Evolutionary conservation across 495 filamentous ascomycete genomes (phyloP), one percentile per base, ranked within the genome.

Genomic region (Daldinia childiae): DNA sequence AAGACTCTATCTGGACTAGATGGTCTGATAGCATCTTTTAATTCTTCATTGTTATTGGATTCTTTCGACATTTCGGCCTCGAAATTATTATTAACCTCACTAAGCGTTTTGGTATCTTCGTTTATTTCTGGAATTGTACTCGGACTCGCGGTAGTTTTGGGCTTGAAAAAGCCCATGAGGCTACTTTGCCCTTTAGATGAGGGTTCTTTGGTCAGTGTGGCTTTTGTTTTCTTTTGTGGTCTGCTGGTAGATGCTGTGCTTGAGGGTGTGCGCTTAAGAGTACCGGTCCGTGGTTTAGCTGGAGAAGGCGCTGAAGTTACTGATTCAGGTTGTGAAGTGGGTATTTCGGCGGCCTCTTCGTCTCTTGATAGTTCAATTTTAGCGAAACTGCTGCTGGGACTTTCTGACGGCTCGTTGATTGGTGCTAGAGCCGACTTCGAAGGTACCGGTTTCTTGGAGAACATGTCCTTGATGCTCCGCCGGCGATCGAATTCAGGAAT

Each of bases 391-490:
- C 50, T 19, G 15, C 29, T 71, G 66, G 48, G 12, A 21, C 39
- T 66, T 26, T 54, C 51, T 12, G 74, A 67, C 15, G 64, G 24
- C 27, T 76, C 72, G 34, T 52, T 72, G 32, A 68, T 27, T 11
- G 70, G 59, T 34, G 24, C n/a, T 41, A 64, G 45, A 24, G 38
- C 69, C 27, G 57, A 19, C 50, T 72, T 76, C 1, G 72, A 14
- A 36, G 68, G 32, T 0, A 72, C 48, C 5, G 67, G 78, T 58
- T 60, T 86, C 75, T 88, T 93, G 38, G 82, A 85, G 71, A 98
- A 97, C 94, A 98, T 97, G 68, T 97, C 94, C 64, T 91, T 93
- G 74, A 98, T 97, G 74, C 82, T 97, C 67, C 88, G 86, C 3
- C 94, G 89, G 52, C 88, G 89, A 67, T 93, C 88, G 68, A 97